phyloP scores from a whole-genome alignment of 2,329 filamentous ascomycete genomes.

The Pestalotiopsis fici region DNA sequence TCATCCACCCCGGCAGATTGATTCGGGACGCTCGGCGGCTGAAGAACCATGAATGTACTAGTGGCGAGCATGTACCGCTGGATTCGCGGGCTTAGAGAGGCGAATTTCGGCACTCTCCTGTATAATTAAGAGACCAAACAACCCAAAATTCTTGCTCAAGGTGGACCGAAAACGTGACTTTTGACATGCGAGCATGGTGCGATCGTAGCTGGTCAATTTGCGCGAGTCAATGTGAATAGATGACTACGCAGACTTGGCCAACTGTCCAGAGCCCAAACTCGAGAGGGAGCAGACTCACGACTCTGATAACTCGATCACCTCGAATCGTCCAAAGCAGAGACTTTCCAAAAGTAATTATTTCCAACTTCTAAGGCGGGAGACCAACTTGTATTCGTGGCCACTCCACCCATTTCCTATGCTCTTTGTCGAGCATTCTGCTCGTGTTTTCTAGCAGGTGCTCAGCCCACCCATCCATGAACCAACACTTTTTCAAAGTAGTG shows the following conservation, averaged over 20 bases:
- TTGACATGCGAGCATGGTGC: neutral
- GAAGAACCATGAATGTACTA: neutral
- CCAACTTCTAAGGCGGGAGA: neutral
- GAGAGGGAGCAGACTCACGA: neutral
- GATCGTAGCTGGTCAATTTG: neutral
- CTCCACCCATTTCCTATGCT: neutral
- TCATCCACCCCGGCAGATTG: neutral
- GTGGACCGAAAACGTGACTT: neutral
- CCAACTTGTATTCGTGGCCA: constrained; percentile 1
- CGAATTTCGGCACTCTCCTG: neutral
- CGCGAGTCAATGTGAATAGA: neutral
- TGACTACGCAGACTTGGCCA: too few species aligned
- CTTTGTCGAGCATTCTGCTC: neutral
- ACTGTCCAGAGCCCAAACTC: neutral
- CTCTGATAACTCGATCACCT: too few species aligned
- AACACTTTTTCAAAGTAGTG: neutral
- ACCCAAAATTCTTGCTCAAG: neutral
- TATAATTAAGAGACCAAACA: neutral
- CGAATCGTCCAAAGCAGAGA: too few species aligned
- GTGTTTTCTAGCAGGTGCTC: constrained; percentile 6
- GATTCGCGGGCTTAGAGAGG: neutral
- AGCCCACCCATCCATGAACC: constrained; percentile 11
- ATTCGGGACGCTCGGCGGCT: neutral
- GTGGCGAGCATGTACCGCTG: neutral
- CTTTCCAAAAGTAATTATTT: neutral